Evolutionary conservation across 2,329 filamentous ascomycete species (phyloP).

Genomic region (Alternaria alternata): DNA sequence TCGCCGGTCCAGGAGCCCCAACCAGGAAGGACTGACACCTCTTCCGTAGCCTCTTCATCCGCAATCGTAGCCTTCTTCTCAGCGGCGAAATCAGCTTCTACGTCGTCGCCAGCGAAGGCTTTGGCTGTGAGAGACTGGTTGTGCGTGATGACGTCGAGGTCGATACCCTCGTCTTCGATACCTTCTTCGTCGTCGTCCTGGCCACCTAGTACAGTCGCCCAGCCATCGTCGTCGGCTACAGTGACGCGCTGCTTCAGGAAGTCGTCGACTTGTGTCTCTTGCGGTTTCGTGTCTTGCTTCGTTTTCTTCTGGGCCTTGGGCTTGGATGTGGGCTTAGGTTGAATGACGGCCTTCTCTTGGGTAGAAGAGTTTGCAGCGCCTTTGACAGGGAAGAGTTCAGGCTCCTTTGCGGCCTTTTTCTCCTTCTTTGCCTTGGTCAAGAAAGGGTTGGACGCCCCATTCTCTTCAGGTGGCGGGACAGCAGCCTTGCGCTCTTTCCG

Average conservation of each 20-base stretch:
- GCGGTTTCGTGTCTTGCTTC: constrained; percentile 11
- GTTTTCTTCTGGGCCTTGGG: constrained; percentile 29
- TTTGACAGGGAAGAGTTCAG: constrained; percentile 23
- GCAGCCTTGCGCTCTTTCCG: constrained; percentile 19
- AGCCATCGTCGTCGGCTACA: constrained; percentile 53
- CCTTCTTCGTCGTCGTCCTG: constrained; percentile 42
- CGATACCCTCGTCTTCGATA: constrained; percentile 52
- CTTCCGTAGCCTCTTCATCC: constrained; percentile 82
- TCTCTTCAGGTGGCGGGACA: constrained; percentile 11
- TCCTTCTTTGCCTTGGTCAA: constrained; percentile 41
- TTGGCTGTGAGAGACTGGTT: constrained; percentile 75
- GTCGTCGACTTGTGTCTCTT: constrained; percentile 32
- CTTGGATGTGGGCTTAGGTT: constrained; percentile 28
- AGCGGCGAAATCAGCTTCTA: constrained; percentile 77
- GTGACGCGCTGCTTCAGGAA: constrained; percentile 46
- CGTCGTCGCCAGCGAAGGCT: constrained; percentile 87
- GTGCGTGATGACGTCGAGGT: constrained; percentile 54
- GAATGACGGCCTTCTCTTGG: constrained; percentile 11
- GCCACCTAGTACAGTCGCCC: constrained; percentile 54
- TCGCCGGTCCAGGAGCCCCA: constrained; percentile 94
- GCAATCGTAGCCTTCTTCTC: constrained; percentile 78
- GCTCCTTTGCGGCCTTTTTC: constrained; percentile 29
- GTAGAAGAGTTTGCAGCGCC: constrained; percentile 13
- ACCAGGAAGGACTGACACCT: constrained; percentile 86
- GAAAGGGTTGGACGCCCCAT: constrained; percentile 42